Conservation (phyloP, 202 grass and related monocot genomes). For the Carex arenaria region DNA sequence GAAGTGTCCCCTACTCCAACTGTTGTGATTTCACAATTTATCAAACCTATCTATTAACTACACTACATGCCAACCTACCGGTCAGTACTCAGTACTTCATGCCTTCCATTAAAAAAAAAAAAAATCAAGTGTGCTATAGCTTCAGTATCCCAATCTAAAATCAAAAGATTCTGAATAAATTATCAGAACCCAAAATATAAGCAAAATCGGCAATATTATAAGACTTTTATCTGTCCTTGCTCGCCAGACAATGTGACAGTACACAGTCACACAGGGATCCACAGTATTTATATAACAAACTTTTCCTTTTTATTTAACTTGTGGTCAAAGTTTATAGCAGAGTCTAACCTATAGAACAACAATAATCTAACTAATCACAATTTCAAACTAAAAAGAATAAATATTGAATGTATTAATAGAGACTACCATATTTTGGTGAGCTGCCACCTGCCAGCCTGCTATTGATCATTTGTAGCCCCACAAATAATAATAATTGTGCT, state of each 20-base stretch:
- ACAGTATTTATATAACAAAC: background rate
- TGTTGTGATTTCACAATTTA: background rate
- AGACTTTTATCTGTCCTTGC: background rate
- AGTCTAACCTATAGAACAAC: background rate
- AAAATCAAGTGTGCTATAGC: background rate
- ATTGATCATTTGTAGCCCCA: slow-evolving; percentile 4
- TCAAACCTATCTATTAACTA: background rate
- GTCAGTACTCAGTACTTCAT: background rate
- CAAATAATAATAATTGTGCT: background rate
- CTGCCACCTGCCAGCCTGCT: background rate
- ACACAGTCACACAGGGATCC: background rate
- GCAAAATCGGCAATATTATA: background rate
- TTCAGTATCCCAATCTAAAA: background rate
- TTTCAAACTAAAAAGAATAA: background rate
- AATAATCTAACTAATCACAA: background rate
- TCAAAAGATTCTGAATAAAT: background rate
- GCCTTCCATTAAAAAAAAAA: background rate
- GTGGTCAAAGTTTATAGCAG: background rate
- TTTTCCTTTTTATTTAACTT: background rate
- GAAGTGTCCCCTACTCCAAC: background rate
- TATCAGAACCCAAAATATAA: background rate
- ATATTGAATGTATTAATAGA: background rate
- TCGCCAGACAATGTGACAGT: background rate
- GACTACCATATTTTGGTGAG: too few relatives aligned
- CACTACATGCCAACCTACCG: background rate